A percentile compares a stretch with the other conserved stretches of the same genome.
Evolutionary conservation across 768 basidiomycete species (phyloP).

Genomic region (Lactarius hatsudake): DNA sequence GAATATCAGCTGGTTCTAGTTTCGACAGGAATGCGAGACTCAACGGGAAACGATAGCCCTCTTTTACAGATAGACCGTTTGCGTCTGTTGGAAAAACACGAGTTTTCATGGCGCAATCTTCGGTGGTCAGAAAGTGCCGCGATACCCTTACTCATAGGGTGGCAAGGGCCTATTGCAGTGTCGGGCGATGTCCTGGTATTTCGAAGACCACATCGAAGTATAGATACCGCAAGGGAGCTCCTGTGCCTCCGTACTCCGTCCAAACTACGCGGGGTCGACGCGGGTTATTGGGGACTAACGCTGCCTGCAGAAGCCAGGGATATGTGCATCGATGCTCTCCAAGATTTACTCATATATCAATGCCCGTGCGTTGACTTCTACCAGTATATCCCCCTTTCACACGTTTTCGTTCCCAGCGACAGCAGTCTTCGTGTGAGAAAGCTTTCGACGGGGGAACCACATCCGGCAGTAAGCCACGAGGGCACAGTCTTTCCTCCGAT

Average conservation of each 20-base stretch:
- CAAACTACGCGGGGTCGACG: not conserved
- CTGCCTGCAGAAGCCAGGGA: not conserved
- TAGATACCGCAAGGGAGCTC: not conserved
- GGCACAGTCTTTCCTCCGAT: not conserved
- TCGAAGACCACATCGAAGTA: not conserved
- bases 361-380: not conserved
- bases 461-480: not conserved
- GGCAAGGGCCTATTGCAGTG: not conserved
- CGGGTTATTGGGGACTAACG: not conserved
- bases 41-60: not conserved
- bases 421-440: not conserved
- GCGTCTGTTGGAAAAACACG: not conserved
- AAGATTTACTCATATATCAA: not conserved
- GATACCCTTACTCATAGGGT: not conserved
- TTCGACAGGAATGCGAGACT: not conserved
- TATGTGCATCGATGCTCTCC: not conserved
- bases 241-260: conserved; percentile 1
- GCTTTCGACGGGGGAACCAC: not conserved
- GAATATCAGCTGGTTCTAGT: not conserved
- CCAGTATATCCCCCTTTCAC: not conserved
- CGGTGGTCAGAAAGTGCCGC: not conserved
- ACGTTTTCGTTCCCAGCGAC: not conserved
- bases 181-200: not conserved
- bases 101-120: not conserved
- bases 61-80: not conserved